Evolutionary conservation across 305 asterid species (phyloP), one percentile per base, ranked within the genome.

Genomic region (Petunia hybrid): DNA sequence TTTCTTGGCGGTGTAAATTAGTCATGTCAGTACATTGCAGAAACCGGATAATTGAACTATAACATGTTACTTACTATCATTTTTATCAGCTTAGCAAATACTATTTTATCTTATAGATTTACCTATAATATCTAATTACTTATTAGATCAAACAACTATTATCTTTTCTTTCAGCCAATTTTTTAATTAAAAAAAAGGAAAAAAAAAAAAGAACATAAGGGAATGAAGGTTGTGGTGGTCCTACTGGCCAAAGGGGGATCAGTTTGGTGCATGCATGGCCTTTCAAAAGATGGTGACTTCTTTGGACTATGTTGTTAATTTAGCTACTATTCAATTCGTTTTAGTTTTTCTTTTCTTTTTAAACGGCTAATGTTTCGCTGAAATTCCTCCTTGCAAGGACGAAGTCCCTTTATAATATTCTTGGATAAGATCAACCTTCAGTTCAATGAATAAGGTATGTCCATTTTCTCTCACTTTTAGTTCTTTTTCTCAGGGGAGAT

Each of bases 221-320:
- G 35, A 35, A 8, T 62, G 68, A 10, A 62, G 14, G 67, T 62
- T 62, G 67, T 62, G 75, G 56, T 31, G 51, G 36, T 39, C 53
- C 53, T 14, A 67, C 13, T 61, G 40, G 66, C 76, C 39, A n/a
- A 40, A 66, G n/a, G 8, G 8, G 8, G 6, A 2, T 10, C 8
- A 13, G 41, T 2, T 40, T 40, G 80, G 59, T 77, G 80, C 70
- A 77, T 77, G 80, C 80, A 77, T 57, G 70, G 7, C 31, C 56
- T 41, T 77, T 31, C 48, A 5, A 59, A n/a, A 56, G 9, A 77
- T 10, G 57, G 16, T 59, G 80, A 77, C 56, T 40, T 41, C 10
- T n/a, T 77, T 60, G 70, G 70, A 77, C 12, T 59, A 40, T 42
- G 9, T 0, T 59, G 39, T 55, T 77, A 57, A 40, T 39, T 9